These are phyloP conservation scores for Gossypium sturtianum DNA, from an alignment of 345 rosid species.

Conservation along the genomic window DNA sequence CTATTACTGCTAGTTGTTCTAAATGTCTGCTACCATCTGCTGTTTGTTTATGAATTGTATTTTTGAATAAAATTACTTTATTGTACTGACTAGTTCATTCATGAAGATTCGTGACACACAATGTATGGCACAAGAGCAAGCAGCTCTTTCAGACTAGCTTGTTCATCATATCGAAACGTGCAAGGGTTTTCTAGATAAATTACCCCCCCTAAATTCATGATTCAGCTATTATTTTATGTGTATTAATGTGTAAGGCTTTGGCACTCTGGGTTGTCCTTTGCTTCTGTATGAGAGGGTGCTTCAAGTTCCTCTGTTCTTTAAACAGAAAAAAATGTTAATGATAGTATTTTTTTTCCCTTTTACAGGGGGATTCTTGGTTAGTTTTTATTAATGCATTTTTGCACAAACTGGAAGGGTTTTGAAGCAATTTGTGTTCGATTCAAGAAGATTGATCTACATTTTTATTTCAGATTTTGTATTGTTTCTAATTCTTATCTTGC, in stretches of 20 bases:
- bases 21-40: neutral
- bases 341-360: neutral
- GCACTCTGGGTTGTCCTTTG: neutral
- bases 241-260: neutral
- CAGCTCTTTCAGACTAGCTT: neutral
- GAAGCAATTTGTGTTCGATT: neutral
- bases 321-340: neutral
- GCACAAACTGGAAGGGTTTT: neutral
- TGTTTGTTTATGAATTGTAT: neutral
- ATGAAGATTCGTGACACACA: neutral
- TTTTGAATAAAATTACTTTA: neutral
- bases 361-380: neutral
- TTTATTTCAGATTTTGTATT: constrained; percentile 5
- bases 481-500: neutral
- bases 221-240: neutral
- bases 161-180: neutral
- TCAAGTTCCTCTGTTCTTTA: neutral
- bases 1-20: neutral
- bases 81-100: neutral
- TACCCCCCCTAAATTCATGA: neutral
- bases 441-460: neutral
- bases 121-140: neutral
- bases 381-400: neutral
- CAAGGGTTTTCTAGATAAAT: neutral
- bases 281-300: neutral